Evolutionary conservation across 768 basidiomycete genomes (phyloP).

Genomic region (Phallus indusiatus): DNA sequence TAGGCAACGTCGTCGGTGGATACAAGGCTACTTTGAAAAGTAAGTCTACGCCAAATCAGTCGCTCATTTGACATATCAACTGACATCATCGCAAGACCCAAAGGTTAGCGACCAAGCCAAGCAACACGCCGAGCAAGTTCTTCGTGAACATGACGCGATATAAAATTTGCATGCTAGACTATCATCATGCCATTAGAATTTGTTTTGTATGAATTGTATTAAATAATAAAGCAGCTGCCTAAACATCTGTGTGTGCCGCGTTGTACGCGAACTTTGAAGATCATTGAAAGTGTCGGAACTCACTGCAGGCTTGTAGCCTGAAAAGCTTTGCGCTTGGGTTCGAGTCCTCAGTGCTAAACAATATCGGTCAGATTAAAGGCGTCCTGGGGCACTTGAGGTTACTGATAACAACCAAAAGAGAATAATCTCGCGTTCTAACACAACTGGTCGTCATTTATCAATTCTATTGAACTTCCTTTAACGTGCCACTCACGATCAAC

Average conservation of each 20-base stretch:
- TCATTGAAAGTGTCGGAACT: too few species aligned
- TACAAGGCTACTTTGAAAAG: neutral
- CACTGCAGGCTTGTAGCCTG: too few species aligned
- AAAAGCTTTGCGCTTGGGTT: too few species aligned
- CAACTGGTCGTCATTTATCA: too few species aligned
- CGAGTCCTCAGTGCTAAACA: too few species aligned
- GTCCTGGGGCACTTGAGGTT: too few species aligned
- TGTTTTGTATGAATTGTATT: neutral
- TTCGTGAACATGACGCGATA: neutral
- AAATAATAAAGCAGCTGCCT: neutral
- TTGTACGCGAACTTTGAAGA: too few species aligned
- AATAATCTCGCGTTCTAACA: too few species aligned
- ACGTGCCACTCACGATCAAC: too few species aligned
- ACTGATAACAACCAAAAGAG: too few species aligned
- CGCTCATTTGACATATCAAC: neutral
- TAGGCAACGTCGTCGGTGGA: neutral
- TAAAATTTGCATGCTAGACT: neutral
- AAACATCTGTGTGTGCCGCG: neutral
- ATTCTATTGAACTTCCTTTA: too few species aligned
- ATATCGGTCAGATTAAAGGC: too few species aligned
- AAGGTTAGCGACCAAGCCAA: neutral
- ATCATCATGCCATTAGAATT: neutral
- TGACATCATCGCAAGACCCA: neutral
- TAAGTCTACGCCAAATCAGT: neutral
- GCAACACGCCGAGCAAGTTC: neutral